Conservation (phyloP, 345 rosid species). For the Pistacia integerrima region DNA sequence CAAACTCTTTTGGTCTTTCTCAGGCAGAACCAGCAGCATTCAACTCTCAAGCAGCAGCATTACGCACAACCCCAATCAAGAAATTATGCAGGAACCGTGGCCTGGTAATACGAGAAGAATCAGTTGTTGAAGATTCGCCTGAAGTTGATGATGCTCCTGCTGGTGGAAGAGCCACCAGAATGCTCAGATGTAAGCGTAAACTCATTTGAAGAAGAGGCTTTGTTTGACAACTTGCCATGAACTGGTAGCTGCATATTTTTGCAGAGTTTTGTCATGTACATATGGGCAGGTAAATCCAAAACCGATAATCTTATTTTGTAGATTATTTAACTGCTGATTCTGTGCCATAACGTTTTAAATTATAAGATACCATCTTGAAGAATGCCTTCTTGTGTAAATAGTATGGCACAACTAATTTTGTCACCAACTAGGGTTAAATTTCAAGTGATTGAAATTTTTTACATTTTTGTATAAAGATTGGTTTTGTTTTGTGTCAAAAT, state of each 20-base stretch:
- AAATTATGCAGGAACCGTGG: conserved; percentile 82
- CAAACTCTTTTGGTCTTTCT: conserved; percentile 19
- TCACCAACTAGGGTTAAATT: neutral
- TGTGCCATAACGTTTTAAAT: neutral
- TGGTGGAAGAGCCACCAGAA: conserved; percentile 26
- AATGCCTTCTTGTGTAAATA: neutral
- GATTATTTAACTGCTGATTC: neutral
- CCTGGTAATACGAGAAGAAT: conserved; percentile 66
- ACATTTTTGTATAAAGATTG: neutral
- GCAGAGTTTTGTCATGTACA: neutral
- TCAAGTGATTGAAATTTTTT: neutral
- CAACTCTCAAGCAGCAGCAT: conserved; percentile 27
- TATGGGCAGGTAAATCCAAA: neutral
- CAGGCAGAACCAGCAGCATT: conserved; percentile 35
- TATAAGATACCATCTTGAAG: neutral
- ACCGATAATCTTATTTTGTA: neutral
- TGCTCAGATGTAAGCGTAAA: conserved; percentile 54
- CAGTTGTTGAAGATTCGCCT: conserved; percentile 69
- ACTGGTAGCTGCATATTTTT: neutral
- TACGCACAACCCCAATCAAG: conserved; percentile 72
- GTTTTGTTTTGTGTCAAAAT: neutral
- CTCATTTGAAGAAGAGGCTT: conserved; percentile 32
- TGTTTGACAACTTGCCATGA: too few relatives aligned
- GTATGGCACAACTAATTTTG: neutral
- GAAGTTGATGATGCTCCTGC: conserved; percentile 30